Percentiles rank a stretch among this genome's conserved stretches.
phyloP scores from a whole-genome alignment of 83 land plant species.

The Picea abies region DNA sequence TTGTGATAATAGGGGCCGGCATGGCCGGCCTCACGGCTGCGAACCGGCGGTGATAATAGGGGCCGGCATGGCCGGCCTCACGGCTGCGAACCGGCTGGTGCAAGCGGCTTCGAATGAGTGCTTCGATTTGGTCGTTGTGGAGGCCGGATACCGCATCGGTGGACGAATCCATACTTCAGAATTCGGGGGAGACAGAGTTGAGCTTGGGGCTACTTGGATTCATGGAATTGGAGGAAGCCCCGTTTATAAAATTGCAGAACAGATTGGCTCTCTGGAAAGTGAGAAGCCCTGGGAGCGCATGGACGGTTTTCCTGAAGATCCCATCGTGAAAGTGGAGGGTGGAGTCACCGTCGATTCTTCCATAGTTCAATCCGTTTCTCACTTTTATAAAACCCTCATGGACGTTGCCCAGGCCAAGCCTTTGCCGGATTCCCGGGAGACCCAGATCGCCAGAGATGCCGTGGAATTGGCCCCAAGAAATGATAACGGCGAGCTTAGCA shows the following conservation, averaged over 20 bases:
- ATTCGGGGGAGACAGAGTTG: conserved; percentile 72
- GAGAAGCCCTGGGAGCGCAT: conserved; percentile 77
- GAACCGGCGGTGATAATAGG: too few species aligned
- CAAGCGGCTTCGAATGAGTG: conserved; percentile 23
- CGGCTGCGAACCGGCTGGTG: conserved; percentile 72
- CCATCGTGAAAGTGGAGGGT: conserved; percentile 60
- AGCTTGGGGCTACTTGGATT: conserved; percentile 96
- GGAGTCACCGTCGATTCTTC: conserved; percentile 47
- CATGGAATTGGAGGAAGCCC: conserved; percentile 96
- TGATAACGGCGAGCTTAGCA: conserved; percentile 21
- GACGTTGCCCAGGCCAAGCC: conserved; percentile 27
- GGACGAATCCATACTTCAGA: conserved; percentile 77
- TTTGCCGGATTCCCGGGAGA: neutral
- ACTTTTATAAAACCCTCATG: conserved; percentile 49
- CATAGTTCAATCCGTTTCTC: conserved; percentile 30
- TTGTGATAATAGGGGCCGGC: conserved; percentile 93
- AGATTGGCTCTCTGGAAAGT: conserved; percentile 42
- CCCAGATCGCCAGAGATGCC: neutral
- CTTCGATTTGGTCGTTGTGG: conserved; percentile 66
- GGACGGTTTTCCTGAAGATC: conserved; percentile 62
- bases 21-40: conserved; percentile 93
- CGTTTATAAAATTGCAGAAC: conserved; percentile 51
- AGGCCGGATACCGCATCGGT: conserved; percentile 80
- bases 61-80: conserved; percentile 94
- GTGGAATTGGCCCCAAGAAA: neutral